phyloP scores from a whole-genome alignment of 163 green algal species.

The Prototheca wickerhamii region DNA sequence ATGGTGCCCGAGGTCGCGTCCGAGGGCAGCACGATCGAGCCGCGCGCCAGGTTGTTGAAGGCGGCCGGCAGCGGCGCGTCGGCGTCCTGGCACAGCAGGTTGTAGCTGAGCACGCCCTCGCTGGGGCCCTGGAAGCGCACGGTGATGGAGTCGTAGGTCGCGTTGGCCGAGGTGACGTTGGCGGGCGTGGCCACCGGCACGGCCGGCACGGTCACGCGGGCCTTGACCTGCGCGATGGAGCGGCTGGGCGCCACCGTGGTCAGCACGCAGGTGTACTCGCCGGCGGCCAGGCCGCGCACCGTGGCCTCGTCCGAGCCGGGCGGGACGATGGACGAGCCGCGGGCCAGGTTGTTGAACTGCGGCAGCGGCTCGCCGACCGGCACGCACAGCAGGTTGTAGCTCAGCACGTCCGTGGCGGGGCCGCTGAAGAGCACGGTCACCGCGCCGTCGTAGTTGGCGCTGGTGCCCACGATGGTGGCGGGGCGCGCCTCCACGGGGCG shows the following conservation, averaged over 20 bases:
- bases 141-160: constrained; percentile 3
- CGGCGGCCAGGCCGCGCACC: neutral
- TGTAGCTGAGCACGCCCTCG: neutral
- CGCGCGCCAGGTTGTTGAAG: neutral
- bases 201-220: neutral
- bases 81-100: neutral
- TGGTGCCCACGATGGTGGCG: neutral
- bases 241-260: neutral
- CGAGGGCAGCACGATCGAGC: neutral
- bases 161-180: neutral
- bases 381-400: neutral
- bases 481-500: neutral
- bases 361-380: neutral
- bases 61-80: neutral
- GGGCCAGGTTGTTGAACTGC: neutral
- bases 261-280: constrained; percentile 4
- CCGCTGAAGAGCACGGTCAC: constrained; percentile 1
- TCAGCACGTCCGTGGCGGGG: neutral
- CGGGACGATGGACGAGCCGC: constrained; percentile 1
- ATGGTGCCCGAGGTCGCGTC: neutral
- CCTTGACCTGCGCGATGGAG: neutral
- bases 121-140: neutral
- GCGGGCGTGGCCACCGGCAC: neutral
- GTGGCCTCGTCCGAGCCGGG: neutral
- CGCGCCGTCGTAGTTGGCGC: neutral